Evolutionary conservation across 176 grass and related monocot species (phyloP), one percentile per base, ranked within the genome.

Genomic region (Phragmites australis): DNA sequence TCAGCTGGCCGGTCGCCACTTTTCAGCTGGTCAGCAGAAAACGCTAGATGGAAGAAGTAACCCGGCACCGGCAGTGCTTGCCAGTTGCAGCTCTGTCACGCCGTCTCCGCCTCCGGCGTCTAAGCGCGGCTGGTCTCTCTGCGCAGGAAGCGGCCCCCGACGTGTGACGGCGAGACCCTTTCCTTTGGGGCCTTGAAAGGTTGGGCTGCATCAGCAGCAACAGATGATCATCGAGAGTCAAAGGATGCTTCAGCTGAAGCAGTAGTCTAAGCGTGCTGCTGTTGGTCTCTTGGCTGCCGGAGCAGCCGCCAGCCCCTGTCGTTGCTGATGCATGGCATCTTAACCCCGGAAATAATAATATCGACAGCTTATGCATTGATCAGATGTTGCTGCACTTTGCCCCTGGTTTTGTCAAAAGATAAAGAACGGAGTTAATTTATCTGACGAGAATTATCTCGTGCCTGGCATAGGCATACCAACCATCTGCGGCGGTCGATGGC

Each of bases 181-280:
- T 22, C 70, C 80, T 58, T 67, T 72, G 47, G 27, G 40, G 4
- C 29, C 55, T 50, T 13, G 40, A 88, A 88, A 56, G 74, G 86
- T 50, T 78, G 55, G 11, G 31, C 1, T 37, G 30, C 30, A 3
- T 15, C 16, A 5, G 17, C 10, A 50, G 11, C 8, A 21, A n/a
- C n/a, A n/a, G n/a, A n/a, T n/a, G n/a, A n/a, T n/a, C 21, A 4
- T 27, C 12, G 9, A 30, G 56, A 51, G 85, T 72, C 73, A 83
- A 83, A 46, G 11, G 27, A 64, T 19, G 77, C 59, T 47, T 48
- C 67, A 47, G 26, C 5, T 39, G 4, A 37, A 9, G 0, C 34
- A 17, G 3, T 29, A n/a, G n/a, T n/a, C n/a, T n/a, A 9, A 21
- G 6, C 53, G 51, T 76, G 46, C 19, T 18, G 46, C 32, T 59